These are phyloP conservation scores for Rhodotorula babjevae DNA, from an alignment of 768 basidiomycete species.

Conservation along the genomic window DNA sequence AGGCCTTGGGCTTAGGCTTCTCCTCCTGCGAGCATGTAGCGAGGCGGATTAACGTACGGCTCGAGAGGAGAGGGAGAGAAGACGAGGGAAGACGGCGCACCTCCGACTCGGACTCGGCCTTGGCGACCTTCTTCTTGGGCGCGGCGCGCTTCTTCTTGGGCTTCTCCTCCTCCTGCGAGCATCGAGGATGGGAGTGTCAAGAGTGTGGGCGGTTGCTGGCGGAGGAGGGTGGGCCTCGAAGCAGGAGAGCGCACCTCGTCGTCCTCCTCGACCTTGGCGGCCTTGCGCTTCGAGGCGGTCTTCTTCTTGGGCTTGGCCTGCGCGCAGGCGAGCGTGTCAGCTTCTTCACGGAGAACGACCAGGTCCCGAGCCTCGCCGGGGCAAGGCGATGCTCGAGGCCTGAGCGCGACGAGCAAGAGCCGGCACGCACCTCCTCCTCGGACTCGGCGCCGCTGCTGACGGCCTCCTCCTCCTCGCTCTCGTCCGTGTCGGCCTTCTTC, in stretches of 20 bases:
- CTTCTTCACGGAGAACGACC: no score
- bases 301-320: constrained; percentile 18
- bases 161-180: neutral
- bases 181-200: no score
- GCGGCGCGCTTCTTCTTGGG: constrained; percentile 12
- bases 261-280: constrained; percentile 1
- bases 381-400: no score
- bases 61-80: neutral
- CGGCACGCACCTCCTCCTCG: neutral
- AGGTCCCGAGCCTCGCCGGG: no score
- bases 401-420: no score
- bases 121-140: neutral
- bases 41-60: no score
- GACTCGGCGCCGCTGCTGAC: neutral
- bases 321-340: neutral
- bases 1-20: neutral
- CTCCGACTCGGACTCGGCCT: neutral
- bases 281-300: constrained; percentile 11
- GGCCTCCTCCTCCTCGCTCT: neutral
- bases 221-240: no score
- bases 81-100: neutral
- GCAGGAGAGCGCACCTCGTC: neutral
- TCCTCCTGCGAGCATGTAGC: no score
- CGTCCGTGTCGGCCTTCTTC: constrained; percentile 12
- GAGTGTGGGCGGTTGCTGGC: no score